A percentile compares a stretch with the other conserved stretches of the same genome.
Conservation (phyloP, 2,329 filamentous ascomycete species). For the Xylaria sp. region DNA sequence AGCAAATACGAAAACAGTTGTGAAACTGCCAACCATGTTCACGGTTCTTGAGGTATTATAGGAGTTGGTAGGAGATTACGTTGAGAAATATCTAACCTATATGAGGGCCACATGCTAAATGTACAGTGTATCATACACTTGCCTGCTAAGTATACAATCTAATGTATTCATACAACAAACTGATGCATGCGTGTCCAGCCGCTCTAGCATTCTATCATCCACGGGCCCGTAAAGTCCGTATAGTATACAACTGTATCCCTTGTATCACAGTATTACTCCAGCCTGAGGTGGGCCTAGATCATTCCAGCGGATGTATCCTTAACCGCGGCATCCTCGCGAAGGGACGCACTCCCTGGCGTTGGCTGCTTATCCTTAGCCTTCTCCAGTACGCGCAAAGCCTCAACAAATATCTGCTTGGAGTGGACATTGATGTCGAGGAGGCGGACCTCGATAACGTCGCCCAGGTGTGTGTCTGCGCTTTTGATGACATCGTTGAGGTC, state of each 20-base stretch:
- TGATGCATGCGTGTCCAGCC: background rate
- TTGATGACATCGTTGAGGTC: slow-evolving; percentile 53
- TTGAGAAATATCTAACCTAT: background rate
- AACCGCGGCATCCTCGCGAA: background rate
- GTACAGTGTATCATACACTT: background rate
- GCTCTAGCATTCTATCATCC: background rate
- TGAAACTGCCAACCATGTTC: background rate
- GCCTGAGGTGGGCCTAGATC: background rate
- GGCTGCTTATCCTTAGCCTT: slow-evolving; percentile 16
- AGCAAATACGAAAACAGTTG: background rate
- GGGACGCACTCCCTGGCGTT: background rate
- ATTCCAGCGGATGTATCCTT: background rate
- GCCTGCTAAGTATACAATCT: background rate
- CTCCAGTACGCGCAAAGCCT: slow-evolving; percentile 52
- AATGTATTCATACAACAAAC: slow-evolving; percentile 18
- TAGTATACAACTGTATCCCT: background rate
- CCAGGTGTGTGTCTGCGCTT: slow-evolving; percentile 57
- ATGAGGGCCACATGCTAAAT: no score
- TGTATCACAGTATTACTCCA: background rate
- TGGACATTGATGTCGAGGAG: slow-evolving; percentile 65
- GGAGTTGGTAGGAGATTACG: background rate
- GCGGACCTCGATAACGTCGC: slow-evolving; percentile 67
- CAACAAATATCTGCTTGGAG: slow-evolving; percentile 57
- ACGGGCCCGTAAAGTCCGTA: background rate
- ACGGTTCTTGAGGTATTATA: background rate